phyloP scores from a whole-genome alignment of 805 yeast genomes.

The Scheffersomyces amazonensis region DNA sequence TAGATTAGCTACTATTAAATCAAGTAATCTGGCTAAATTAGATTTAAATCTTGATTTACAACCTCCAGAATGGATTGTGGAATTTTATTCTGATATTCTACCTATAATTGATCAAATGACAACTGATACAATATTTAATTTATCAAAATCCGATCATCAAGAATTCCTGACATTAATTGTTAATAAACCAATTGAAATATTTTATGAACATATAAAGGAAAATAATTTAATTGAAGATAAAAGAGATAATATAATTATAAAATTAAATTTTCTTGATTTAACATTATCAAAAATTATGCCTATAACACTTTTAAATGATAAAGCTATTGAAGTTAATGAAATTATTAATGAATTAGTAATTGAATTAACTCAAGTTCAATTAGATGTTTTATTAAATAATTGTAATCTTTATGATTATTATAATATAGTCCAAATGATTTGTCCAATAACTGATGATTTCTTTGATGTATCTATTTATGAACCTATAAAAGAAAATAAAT shows the following conservation, averaged over 20 bases:
- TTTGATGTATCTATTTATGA: constrained; percentile 62
- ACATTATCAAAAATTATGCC: constrained; percentile 54
- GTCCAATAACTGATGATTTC: constrained; percentile 56
- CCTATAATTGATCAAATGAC: constrained; percentile 48
- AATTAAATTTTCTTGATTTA: constrained; percentile 60
- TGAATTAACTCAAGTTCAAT: constrained; percentile 44
- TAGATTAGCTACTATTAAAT: constrained; percentile 28
- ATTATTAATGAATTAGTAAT: constrained; percentile 31
- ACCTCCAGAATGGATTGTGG: constrained; percentile 82
- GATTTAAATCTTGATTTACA: constrained; percentile 54
- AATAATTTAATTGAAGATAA: constrained; percentile 24
- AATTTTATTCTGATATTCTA: constrained; percentile 59
- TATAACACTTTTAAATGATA: constrained; percentile 33
- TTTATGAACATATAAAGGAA: constrained; percentile 28
- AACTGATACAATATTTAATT: constrained; percentile 39
- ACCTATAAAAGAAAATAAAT: constrained; percentile 60
- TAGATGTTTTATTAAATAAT: constrained; percentile 44
- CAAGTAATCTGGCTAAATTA: constrained; percentile 37
- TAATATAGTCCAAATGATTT: constrained; percentile 70
- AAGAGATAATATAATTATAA: constrained; percentile 41
- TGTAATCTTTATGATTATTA: constrained; percentile 58
- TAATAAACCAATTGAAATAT: constrained; percentile 43
- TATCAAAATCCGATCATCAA: constrained; percentile 31
- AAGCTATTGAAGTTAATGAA: constrained; percentile 34
- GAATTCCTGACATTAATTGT: constrained; percentile 41